phyloP scores from a whole-genome alignment of 768 basidiomycete species.

The Grammothele lineata region DNA sequence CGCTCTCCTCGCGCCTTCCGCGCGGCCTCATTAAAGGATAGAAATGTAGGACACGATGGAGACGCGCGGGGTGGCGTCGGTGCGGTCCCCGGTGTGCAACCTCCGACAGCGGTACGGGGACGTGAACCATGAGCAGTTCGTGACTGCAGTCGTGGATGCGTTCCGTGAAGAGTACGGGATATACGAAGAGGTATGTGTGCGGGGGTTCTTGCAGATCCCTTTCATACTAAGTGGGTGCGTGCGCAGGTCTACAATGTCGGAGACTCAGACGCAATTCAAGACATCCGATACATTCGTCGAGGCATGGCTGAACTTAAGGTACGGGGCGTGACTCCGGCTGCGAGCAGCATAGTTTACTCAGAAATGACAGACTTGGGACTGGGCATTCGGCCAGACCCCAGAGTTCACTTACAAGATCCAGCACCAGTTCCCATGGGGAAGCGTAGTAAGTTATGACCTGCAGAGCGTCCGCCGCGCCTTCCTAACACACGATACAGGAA shows the following conservation, averaged over 20 bases:
- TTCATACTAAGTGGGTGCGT: too few relatives aligned
- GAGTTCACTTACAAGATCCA: conserved; percentile 72
- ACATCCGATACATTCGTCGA: conserved; percentile 55
- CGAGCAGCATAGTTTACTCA: too few relatives aligned
- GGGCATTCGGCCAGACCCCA: conserved; percentile 91
- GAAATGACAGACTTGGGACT: conserved; percentile 74
- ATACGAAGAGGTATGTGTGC: conserved; percentile 29
- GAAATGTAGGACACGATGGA: conserved; percentile 62
- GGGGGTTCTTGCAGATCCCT: too few relatives aligned
- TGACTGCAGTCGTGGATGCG: conserved; percentile 58
- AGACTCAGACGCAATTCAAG: conserved; percentile 40
- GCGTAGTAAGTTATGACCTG: conserved; percentile 30
- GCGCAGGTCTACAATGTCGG: conserved; percentile 31
- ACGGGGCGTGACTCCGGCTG: conserved; percentile 16
- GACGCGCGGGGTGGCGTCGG: conserved; percentile 85
- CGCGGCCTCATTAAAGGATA: conserved; percentile 7
- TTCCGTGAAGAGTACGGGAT: conserved; percentile 60
- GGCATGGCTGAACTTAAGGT: conserved; percentile 77
- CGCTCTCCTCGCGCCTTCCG: not conserved
- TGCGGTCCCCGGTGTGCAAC: conserved; percentile 90
- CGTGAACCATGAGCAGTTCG: conserved; percentile 68
- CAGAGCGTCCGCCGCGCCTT: too few relatives aligned
- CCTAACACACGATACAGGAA: conserved; percentile 32
- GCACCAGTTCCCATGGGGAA: conserved; percentile 35
- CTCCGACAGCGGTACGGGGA: conserved; percentile 48